Evolutionary conservation across 139 green algal species (phyloP).

Genomic region (Yamagishiella unicocca): DNA sequence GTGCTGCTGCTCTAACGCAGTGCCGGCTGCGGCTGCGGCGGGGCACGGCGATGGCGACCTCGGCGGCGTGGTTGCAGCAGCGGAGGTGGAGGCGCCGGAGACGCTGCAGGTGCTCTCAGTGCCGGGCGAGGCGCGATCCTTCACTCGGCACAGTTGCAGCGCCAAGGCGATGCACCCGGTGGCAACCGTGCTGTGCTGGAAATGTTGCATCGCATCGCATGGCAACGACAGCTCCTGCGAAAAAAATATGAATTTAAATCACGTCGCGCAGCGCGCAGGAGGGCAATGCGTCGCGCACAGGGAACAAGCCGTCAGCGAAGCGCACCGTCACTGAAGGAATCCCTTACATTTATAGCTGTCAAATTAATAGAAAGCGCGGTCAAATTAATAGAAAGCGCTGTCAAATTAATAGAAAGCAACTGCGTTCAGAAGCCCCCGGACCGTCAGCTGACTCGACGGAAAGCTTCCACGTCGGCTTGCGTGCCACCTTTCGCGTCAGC

Average conservation of each 20-base stretch:
- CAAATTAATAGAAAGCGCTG: not conserved
- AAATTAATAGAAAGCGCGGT: not conserved
- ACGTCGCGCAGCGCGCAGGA: too few species aligned
- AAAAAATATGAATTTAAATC: not conserved
- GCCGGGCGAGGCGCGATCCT: not conserved
- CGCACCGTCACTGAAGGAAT: not conserved
- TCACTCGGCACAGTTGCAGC: not conserved
- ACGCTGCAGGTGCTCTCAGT: not conserved
- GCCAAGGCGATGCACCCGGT: not conserved
- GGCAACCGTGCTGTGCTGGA: not conserved
- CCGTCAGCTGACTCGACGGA: too few species aligned
- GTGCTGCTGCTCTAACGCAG: not conserved
- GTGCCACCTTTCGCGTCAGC: not conserved
- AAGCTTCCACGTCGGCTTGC: too few species aligned
- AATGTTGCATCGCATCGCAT: not conserved
- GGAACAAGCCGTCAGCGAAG: not conserved
- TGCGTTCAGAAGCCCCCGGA: too few species aligned
- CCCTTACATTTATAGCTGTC: not conserved
- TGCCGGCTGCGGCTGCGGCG: not conserved
- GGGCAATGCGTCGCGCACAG: not conserved
- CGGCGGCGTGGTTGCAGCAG: not conserved
- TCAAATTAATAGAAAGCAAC: not conserved
- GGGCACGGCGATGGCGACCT: not conserved
- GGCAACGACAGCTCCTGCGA: conserved; percentile 19
- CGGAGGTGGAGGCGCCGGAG: too few species aligned